A percentile compares a stretch with the other conserved stretches of the same genome.
phyloP scores from a whole-genome alignment of 169 alveolate species.

The Plasmodium inui region DNA sequence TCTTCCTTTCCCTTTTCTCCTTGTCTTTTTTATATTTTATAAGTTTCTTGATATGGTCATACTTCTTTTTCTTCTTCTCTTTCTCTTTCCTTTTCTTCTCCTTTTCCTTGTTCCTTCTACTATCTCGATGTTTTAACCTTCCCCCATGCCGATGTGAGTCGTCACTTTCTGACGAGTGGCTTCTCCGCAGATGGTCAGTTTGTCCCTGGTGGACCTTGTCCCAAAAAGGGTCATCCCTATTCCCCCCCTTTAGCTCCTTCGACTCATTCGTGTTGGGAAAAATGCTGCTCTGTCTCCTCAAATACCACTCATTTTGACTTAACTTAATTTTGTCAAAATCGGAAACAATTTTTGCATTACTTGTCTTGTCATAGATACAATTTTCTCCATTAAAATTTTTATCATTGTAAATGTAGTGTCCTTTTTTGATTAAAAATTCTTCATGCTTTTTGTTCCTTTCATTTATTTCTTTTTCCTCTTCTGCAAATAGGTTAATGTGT shows the following conservation, averaged over 20 bases:
- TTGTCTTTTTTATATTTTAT: conserved; percentile 63
- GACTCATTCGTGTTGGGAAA: neutral
- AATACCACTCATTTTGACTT: conserved; percentile 32
- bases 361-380: conserved; percentile 58
- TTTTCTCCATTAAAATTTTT: conserved; percentile 36
- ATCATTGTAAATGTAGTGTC: conserved; percentile 62
- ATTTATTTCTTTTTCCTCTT: conserved; percentile 73
- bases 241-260: conserved; percentile 1
- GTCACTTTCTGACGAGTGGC: conserved; percentile 3
- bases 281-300: conserved; percentile 16
- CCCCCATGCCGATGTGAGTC: neutral
- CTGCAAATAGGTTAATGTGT: conserved; percentile 53
- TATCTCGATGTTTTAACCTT: neutral
- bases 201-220: neutral
- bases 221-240: neutral
- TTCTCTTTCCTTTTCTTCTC: neutral
- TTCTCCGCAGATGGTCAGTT: neutral
- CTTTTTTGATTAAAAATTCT: conserved; percentile 66
- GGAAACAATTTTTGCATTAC: conserved; percentile 51
- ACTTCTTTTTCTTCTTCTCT: conserved; percentile 27
- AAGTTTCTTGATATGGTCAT: conserved; percentile 43
- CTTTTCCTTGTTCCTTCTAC: neutral
- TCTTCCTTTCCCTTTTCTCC: conserved; percentile 12
- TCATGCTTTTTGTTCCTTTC: conserved; percentile 64
- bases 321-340: conserved; percentile 55